phyloP scores from a whole-genome alignment of 495 filamentous ascomycete species.

The Xylaria flabelliformis region DNA sequence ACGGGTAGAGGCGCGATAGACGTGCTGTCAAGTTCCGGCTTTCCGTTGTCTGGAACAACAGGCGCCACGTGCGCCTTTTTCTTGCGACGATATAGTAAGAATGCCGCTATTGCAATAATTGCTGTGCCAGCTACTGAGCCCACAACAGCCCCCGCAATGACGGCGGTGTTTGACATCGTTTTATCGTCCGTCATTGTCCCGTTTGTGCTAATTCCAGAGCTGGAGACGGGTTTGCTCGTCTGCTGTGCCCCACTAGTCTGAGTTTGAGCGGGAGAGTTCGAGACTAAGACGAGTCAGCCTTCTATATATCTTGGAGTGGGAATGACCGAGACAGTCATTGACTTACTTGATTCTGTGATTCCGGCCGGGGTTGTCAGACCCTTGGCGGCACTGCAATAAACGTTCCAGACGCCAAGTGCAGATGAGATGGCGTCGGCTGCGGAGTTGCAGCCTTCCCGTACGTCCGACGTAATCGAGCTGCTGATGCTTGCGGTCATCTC shows the following conservation, averaged over 20 bases:
- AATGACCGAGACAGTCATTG: neutral
- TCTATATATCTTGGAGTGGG: slow-evolving; percentile 22
- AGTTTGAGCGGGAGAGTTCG: slow-evolving; percentile 34
- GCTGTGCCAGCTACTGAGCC: slow-evolving; percentile 45
- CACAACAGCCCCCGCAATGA: slow-evolving; percentile 48
- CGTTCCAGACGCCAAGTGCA: slow-evolving; percentile 49
- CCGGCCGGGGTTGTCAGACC: slow-evolving; percentile 45
- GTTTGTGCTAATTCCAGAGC: slow-evolving; percentile 14
- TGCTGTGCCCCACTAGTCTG: slow-evolving; percentile 29
- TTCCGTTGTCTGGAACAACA: slow-evolving; percentile 33
- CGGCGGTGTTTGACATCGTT: slow-evolving; percentile 29
- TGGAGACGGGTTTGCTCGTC: slow-evolving; percentile 24
- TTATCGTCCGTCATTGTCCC: slow-evolving; percentile 3
- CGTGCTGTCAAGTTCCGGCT: slow-evolving; percentile 45
- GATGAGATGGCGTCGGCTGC: slow-evolving; percentile 55
- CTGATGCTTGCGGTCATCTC: slow-evolving; percentile 46
- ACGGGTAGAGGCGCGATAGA: slow-evolving; percentile 31
- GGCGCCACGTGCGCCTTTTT: slow-evolving; percentile 22
- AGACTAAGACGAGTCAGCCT: slow-evolving; percentile 26
- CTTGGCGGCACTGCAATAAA: slow-evolving; percentile 56
- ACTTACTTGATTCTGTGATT: slow-evolving; percentile 46
- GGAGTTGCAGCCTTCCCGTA: slow-evolving; percentile 50
- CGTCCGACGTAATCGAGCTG: slow-evolving; percentile 45
- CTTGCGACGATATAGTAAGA: slow-evolving; percentile 42
- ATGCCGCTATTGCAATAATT: slow-evolving; percentile 42